Conservation (phyloP, 140 eudicot species). For the Oenanthe javanica region DNA sequence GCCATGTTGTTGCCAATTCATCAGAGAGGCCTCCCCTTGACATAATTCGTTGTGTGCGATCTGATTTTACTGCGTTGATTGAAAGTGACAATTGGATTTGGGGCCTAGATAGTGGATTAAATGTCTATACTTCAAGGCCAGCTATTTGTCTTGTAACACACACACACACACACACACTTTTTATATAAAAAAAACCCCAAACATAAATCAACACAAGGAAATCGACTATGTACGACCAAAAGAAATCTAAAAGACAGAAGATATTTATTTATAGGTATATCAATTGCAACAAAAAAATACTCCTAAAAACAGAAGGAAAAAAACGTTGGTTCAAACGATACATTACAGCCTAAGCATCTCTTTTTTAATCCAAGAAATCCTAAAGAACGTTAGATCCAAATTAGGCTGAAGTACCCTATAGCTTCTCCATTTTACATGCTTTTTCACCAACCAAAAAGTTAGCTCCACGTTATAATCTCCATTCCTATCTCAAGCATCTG, state of each 20-base stretch:
- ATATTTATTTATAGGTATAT: background rate
- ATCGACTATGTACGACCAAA: too few species aligned
- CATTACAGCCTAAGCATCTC: background rate
- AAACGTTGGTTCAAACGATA: background rate
- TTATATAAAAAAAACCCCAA: background rate
- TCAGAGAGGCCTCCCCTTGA: constrained; percentile 31
- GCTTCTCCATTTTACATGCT: background rate
- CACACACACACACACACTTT: too few species aligned
- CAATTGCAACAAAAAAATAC: too few species aligned
- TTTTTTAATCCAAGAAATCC: background rate
- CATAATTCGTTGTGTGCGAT: constrained; percentile 28
- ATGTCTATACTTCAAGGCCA: constrained; percentile 26
- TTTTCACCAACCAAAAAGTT: background rate
- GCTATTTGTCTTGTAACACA: too few species aligned
- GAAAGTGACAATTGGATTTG: constrained; percentile 24
- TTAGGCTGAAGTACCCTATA: background rate
- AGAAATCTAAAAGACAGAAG: background rate
- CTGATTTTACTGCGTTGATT: constrained; percentile 23
- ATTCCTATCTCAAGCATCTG: background rate
- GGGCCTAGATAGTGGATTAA: constrained; percentile 16
- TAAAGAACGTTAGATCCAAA: background rate
- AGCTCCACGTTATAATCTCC: background rate
- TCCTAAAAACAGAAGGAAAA: background rate
- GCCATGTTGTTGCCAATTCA: constrained; percentile 37
- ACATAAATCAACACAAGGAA: too few species aligned